These are phyloP conservation scores for Calonectria pseudoturangicola DNA, from an alignment of 2,329 filamentous ascomycete genomes.

Conservation along the genomic window DNA sequence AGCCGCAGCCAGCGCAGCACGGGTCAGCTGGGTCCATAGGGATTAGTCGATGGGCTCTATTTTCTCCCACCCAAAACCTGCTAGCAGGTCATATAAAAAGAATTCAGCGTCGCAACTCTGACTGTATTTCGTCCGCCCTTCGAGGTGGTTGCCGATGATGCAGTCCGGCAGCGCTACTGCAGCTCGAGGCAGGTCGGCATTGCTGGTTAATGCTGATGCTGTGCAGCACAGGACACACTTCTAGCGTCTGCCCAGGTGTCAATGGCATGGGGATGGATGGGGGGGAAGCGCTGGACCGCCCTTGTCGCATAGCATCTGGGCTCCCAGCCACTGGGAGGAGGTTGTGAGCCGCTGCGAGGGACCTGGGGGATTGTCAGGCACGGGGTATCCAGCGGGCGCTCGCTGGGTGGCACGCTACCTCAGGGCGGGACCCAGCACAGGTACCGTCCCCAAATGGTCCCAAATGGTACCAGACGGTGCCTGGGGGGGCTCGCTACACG, in stretches of 20 bases:
- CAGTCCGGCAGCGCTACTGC: slow-evolving; percentile 48
- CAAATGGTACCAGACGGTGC: not conserved
- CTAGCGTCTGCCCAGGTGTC: not conserved
- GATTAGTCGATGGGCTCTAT: not conserved
- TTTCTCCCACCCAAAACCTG: not conserved
- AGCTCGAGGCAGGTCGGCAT: slow-evolving; percentile 40
- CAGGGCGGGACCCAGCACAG: not conserved
- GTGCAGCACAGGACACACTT: slow-evolving; percentile 1
- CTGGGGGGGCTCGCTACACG: slow-evolving; percentile 24
- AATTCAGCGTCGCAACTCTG: slow-evolving; percentile 11
- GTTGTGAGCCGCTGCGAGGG: slow-evolving; percentile 7
- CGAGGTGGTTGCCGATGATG: slow-evolving; percentile 45
- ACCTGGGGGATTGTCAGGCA: slow-evolving; percentile 30
- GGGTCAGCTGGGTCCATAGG: not conserved
- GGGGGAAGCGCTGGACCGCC: slow-evolving; percentile 8
- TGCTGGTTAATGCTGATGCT: slow-evolving; percentile 29
- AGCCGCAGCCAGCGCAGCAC: not conserved
- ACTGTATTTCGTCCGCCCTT: slow-evolving; percentile 10
- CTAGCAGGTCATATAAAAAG: slow-evolving; percentile 17
- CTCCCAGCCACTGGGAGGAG: slow-evolving; percentile 37
- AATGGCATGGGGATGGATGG: slow-evolving; percentile 5
- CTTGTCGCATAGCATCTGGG: slow-evolving; percentile 12
- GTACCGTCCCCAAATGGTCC: not conserved
- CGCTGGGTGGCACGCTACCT: not conserved
- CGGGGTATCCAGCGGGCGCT: slow-evolving; percentile 1